Conservation (phyloP, 164 flowering plant genomes). For the Hamamelis virginiana region DNA sequence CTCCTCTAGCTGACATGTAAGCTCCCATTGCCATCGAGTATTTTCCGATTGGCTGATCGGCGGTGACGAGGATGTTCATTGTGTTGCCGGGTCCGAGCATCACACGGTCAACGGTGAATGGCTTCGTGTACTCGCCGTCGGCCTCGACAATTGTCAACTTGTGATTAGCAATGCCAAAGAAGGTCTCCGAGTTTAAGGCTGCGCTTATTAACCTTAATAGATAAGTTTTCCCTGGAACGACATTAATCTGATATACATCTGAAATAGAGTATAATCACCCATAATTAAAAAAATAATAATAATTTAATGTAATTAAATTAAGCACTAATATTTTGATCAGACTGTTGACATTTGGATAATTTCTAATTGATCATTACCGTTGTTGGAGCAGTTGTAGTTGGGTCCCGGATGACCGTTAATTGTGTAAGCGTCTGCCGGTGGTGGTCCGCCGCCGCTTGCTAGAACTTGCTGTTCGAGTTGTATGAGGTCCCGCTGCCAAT, state of each 20-base stretch:
- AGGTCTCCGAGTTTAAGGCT: conserved; percentile 52
- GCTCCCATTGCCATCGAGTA: conserved; percentile 71
- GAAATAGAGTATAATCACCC: conserved; percentile 16
- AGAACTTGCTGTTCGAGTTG: conserved; percentile 41
- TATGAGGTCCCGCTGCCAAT: conserved; percentile 44
- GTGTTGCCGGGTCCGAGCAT: conserved; percentile 78
- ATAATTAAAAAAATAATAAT: too few species aligned
- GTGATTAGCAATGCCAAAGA: conserved; percentile 73
- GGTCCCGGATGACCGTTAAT: conserved; percentile 81
- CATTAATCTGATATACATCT: conserved; percentile 49
- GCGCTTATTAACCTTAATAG: conserved; percentile 65
- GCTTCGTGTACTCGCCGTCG: conserved; percentile 70
- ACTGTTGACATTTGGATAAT: too few species aligned
- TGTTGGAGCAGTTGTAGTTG: conserved; percentile 54
- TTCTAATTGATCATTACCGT: too few species aligned
- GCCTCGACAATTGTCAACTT: conserved; percentile 60
- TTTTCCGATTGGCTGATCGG: conserved; percentile 48
- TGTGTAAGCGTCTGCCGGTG: conserved; percentile 52
- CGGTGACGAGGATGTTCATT: conserved; percentile 49
- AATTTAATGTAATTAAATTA: too few species aligned
- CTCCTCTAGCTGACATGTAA: conserved; percentile 42
- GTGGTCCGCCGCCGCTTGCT: conserved; percentile 58
- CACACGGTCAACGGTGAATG: conserved; percentile 46
- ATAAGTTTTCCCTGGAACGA: conserved; percentile 62
- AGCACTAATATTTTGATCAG: too few species aligned